Evolutionary conservation across 306 rosid genomes (phyloP).

Genomic region (Spatholobus suberectus): DNA sequence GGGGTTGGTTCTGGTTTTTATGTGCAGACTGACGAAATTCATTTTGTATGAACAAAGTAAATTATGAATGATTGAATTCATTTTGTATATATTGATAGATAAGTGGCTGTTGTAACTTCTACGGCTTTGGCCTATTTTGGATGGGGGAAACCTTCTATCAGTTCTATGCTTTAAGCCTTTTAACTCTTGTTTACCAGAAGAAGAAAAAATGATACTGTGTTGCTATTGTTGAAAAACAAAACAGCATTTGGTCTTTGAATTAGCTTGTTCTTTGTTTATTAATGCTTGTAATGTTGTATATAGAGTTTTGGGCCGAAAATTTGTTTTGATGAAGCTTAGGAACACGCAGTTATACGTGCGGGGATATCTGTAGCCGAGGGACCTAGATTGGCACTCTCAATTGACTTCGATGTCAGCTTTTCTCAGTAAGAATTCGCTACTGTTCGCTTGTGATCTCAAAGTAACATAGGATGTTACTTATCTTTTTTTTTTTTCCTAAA

Average conservation of each 20-base stretch:
- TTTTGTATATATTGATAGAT: neutral
- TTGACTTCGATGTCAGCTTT: neutral
- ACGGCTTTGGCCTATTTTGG: neutral
- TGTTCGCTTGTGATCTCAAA: no score
- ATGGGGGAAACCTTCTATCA: neutral
- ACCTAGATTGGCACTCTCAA: neutral
- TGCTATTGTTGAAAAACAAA: neutral
- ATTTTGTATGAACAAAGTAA: neutral
- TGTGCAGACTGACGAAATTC: conserved; percentile 9
- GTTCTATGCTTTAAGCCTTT: neutral
- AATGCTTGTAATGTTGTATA: neutral
- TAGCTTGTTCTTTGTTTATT: neutral
- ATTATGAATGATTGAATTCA: neutral
- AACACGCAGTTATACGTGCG: neutral
- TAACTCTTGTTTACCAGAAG: neutral
- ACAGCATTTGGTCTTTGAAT: neutral
- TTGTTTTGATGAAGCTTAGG: neutral
- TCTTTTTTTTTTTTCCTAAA: no score
- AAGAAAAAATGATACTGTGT: neutral
- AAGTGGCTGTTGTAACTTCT: neutral
- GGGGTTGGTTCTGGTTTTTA: conserved; percentile 4
- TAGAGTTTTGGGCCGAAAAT: neutral
- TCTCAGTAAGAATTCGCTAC: neutral
- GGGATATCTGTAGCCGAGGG: neutral
- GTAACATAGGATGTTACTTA: neutral